Base-by-base conservation (phyloP, 352 stramenopile species). In the Pythium periplocum region DNA sequence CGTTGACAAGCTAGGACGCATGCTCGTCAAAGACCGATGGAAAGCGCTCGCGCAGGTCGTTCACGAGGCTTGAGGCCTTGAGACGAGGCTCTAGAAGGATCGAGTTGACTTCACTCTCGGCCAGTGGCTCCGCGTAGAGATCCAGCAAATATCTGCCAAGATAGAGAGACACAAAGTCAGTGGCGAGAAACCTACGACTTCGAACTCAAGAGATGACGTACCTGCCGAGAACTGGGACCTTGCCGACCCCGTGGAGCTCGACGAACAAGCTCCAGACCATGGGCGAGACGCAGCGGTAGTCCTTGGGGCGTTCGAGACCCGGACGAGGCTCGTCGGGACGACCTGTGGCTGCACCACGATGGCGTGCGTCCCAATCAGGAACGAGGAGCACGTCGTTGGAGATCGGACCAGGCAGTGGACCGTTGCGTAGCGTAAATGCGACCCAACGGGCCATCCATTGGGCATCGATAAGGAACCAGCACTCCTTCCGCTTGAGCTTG, bases 201-300 rank as follows among this genome's bases (percentile, higher is more conserved):
- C 12, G 30, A 51, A 39, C 17, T 8, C 10, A 26, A 10, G 26
- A 48, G 10, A 10, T 10, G 17, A 51, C 45, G 10, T 51, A 64
- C 54, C 60, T 59, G 34, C 49, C 60, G 35, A 55, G 51, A 6
- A 68, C 34, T 7, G 82, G 82, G 4, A 75, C 68, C 33, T 86
- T 73, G 39, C 72, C 75, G 1, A 65, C 52, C 11, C 79, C 77
- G 52, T 93, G 73, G 6, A 89, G 56, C 59, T 86, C 79, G 7
- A 57, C 68, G 26, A 90, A 71, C 3, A 93, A 51, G 36, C 73
- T 76, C 79, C 79, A 93, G 10, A 93, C 79, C 66, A 93, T 86
- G 6, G 82, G 78, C 33, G 74, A 69, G 39, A 93, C 79, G 41
- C 73, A 73, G 2, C 82, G 77, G 42, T 89, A 93, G 64, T 93